These are phyloP conservation scores for Globisporangium echinulatum DNA, from an alignment of 352 stramenopile species.

Conservation along the genomic window DNA sequence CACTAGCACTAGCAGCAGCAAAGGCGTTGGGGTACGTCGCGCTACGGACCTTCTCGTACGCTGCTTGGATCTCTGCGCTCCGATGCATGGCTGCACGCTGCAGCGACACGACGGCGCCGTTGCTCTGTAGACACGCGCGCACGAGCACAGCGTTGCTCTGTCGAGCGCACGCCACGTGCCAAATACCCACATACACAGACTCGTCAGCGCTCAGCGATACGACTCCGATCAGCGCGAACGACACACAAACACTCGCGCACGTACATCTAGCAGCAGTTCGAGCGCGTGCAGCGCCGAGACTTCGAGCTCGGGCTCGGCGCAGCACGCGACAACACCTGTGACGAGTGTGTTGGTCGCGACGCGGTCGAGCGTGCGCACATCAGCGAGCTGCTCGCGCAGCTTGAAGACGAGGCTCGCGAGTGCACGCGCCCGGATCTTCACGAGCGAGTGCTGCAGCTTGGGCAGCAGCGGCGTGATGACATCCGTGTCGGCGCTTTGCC, in stretches of 20 bases:
- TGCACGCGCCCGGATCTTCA: constrained; percentile 48
- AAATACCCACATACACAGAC: too few species aligned
- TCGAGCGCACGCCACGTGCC: too few species aligned
- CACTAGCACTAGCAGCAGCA: too few species aligned
- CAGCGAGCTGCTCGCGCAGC: constrained; percentile 47
- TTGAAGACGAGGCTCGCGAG: constrained; percentile 63
- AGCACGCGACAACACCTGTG: constrained; percentile 27
- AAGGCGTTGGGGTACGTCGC: neutral
- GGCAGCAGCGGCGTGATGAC: constrained; percentile 22
- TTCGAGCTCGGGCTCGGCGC: constrained; percentile 38
- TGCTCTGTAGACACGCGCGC: constrained; percentile 27
- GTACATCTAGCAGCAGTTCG: constrained; percentile 29
- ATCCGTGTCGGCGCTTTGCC: too few species aligned
- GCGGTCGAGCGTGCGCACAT: constrained; percentile 21
- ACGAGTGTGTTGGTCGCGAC: constrained; percentile 25
- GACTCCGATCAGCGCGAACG: too few species aligned
- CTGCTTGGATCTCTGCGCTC: constrained; percentile 23
- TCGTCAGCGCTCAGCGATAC: too few species aligned
- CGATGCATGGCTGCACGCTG: constrained; percentile 28
- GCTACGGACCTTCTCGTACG: constrained; percentile 31
- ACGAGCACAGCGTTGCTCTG: constrained; percentile 16
- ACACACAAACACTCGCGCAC: neutral
- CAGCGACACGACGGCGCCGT: constrained; percentile 26
- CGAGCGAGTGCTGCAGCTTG: constrained; percentile 61
- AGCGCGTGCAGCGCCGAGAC: constrained; percentile 43